Conservation (phyloP, 768 basidiomycete genomes). For the Boletus insuetus region DNA sequence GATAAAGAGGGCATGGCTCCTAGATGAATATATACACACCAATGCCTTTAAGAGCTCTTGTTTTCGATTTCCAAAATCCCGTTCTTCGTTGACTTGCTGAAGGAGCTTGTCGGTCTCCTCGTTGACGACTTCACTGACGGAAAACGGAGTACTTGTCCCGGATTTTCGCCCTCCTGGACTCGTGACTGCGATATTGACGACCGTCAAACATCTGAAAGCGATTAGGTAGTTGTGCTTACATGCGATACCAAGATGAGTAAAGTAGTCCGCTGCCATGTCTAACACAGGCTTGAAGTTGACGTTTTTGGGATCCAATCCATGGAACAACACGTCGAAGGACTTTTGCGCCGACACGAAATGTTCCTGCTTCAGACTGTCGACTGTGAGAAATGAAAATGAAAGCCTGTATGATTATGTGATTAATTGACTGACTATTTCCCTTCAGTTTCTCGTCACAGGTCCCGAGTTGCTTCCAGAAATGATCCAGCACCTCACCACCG, state of each 20-base stretch:
- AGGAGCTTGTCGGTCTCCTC: not conserved
- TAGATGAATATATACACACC: not conserved
- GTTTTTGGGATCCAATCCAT: not conserved
- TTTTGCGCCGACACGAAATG: not conserved
- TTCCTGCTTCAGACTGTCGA: not conserved
- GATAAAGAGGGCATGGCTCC: not conserved
- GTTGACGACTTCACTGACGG: not conserved
- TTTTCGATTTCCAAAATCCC: not conserved
- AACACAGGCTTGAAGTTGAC: not conserved
- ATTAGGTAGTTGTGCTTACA: not conserved
- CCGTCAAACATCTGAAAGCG: not conserved
- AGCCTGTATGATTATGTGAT: not conserved
- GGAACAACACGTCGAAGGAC: not conserved
- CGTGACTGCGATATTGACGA: not conserved
- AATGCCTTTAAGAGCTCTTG: constrained; percentile 1
- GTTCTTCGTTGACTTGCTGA: not conserved
- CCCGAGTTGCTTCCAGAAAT: constrained; percentile 3
- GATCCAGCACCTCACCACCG: not conserved
- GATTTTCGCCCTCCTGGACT: not conserved
- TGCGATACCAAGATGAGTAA: constrained; percentile 3
- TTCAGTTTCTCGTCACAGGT: not conserved
- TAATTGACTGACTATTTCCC: not conserved
- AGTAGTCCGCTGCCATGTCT: not conserved
- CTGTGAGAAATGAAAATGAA: not conserved
- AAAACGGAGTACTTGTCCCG: not conserved